Evolutionary conservation across 441 rosid genomes (phyloP).

Genomic region (Corymbia calophylla): DNA sequence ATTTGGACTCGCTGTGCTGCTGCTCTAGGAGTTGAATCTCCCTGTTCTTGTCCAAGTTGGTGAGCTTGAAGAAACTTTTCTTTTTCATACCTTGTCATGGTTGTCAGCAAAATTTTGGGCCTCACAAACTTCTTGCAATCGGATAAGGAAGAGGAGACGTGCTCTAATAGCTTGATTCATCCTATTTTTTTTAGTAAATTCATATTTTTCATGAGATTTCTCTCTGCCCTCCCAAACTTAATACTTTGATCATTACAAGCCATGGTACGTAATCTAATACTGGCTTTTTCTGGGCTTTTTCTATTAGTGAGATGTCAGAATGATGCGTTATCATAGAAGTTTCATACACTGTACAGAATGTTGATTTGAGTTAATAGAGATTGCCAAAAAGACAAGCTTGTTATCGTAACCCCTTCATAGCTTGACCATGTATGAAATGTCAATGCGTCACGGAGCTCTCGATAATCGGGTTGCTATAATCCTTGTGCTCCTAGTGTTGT

Average conservation of each 20-base stretch:
- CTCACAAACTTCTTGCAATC: not conserved
- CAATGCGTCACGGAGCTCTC: not conserved
- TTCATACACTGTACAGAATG: not conserved
- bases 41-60: not conserved
- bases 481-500: not conserved
- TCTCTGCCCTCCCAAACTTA: not conserved
- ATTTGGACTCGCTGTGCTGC: not conserved
- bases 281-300: not conserved
- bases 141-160: not conserved
- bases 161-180: not conserved
- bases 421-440: not conserved
- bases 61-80: not conserved
- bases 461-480: not conserved
- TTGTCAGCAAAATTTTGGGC: not conserved
- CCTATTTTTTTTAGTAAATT: not conserved
- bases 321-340: not conserved
- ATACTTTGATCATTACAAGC: not conserved
- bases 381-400: not conserved
- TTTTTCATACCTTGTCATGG: not conserved
- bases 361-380: not conserved
- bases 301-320: not conserved
- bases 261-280: not conserved
- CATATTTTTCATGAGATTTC: not conserved
- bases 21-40: not conserved
- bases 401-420: not conserved